Percentiles rank a stretch among this genome's conserved stretches.
These are phyloP conservation scores for Alternaria gansuensis DNA, from an alignment of 2,329 filamentous ascomycete genomes.

Conservation along the genomic window DNA sequence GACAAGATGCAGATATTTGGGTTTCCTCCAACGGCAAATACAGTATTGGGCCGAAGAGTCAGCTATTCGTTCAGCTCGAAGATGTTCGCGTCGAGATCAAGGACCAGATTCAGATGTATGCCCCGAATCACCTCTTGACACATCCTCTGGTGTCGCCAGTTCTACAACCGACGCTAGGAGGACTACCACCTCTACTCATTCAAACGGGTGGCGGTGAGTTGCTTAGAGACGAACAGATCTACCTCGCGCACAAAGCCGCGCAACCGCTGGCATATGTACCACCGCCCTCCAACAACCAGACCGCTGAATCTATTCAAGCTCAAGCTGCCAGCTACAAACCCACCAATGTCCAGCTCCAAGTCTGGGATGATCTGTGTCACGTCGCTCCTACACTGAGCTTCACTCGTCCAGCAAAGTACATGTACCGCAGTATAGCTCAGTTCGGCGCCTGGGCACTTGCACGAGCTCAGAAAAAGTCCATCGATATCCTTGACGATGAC, in stretches of 20 bases:
- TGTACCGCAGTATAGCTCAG: slow-evolving; percentile 91
- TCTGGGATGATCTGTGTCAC: slow-evolving; percentile 96
- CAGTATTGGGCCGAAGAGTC: slow-evolving; percentile 45
- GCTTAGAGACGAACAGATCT: slow-evolving; percentile 92
- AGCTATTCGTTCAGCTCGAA: slow-evolving; percentile 72
- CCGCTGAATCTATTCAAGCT: slow-evolving; percentile 67
- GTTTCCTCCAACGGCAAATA: slow-evolving; percentile 50
- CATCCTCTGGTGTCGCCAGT: slow-evolving; percentile 92
- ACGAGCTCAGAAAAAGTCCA: slow-evolving; percentile 77
- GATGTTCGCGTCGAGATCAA: slow-evolving; percentile 74
- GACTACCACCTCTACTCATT: slow-evolving; percentile 85
- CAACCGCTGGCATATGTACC: slow-evolving; percentile 81
- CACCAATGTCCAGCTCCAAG: slow-evolving; percentile 91
- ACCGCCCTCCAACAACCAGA: slow-evolving; percentile 48
- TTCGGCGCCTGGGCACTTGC: slow-evolving; percentile 93
- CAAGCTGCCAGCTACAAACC: slow-evolving; percentile 76
- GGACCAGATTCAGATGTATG: slow-evolving; percentile 90
- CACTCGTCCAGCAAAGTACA: slow-evolving; percentile 93
- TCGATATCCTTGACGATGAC: slow-evolving; percentile 84
- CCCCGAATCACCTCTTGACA: slow-evolving; percentile 82
- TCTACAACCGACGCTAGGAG: slow-evolving; percentile 87
- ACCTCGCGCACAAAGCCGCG: slow-evolving; percentile 92
- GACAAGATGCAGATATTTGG: slow-evolving; percentile 28
- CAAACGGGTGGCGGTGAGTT: slow-evolving; percentile 89
- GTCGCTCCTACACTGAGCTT: slow-evolving; percentile 93